These are phyloP conservation scores for Russula abietina DNA, from an alignment of 768 basidiomycete genomes.

Conservation along the genomic window DNA sequence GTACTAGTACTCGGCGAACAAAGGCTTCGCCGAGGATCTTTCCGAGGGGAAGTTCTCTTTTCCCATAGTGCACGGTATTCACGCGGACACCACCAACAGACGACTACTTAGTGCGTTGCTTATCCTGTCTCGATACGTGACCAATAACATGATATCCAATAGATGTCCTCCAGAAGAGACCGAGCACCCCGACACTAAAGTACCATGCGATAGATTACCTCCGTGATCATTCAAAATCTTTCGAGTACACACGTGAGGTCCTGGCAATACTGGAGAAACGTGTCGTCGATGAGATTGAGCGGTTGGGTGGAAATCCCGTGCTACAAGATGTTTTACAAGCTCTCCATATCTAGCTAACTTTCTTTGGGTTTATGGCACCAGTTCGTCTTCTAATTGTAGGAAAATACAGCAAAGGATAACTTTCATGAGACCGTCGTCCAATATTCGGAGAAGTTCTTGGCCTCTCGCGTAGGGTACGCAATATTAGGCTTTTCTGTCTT, in stretches of 20 bases:
- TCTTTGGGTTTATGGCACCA: neutral
- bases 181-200: conserved; percentile 76
- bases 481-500: neutral
- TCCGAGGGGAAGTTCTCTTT: conserved; percentile 98
- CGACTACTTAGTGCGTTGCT: conserved; percentile 71
- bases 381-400: neutral
- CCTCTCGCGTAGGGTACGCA: neutral
- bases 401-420: neutral
- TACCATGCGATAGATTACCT: conserved; percentile 75
- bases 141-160: neutral
- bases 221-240: conserved; percentile 62
- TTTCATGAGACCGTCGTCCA: neutral
- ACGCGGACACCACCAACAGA: conserved; percentile 66
- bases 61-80: conserved; percentile 86
- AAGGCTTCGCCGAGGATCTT: conserved; percentile 89
- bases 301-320: conserved; percentile 70
- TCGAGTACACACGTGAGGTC: conserved; percentile 78
- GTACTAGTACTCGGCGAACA: conserved; percentile 70
- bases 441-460: neutral
- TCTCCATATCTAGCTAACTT: conserved; percentile 34
- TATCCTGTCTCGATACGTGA: neutral
- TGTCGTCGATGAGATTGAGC: conserved; percentile 57
- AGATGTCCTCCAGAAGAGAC: conserved; percentile 85
- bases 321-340: conserved; percentile 54
- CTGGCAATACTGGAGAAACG: conserved; percentile 61